A percentile compares a stretch with the other conserved stretches of the same genome.
Conservation (phyloP, 2,329 filamentous ascomycete genomes). For the Aureobasidium sp. region DNA sequence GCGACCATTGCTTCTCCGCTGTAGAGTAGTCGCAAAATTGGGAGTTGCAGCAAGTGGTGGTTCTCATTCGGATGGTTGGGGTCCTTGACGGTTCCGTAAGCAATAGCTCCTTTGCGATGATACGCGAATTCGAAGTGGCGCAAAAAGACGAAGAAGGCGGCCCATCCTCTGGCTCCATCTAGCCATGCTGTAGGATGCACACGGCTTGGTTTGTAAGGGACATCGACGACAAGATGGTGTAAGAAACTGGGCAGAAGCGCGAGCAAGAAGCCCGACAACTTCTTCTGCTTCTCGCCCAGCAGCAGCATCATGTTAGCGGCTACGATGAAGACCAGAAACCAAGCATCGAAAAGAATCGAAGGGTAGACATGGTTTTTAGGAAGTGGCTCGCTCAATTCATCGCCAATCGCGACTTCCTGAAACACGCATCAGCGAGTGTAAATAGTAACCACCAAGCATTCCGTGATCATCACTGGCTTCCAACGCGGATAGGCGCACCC, state of each 20-base stretch:
- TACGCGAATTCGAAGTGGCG: conserved; percentile 46
- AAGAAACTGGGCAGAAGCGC: conserved; percentile 16
- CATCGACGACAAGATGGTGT: not conserved
- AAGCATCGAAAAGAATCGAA: not conserved
- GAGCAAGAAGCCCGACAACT: conserved; percentile 4
- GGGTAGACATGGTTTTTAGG: conserved; percentile 5
- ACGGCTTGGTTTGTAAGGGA: not conserved
- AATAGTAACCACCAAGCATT: conserved; percentile 3
- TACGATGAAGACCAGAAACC: not conserved
- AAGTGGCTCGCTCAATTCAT: too few relatives aligned
- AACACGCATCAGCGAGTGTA: not conserved
- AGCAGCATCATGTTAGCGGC: not conserved
- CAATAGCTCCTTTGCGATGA: conserved; percentile 13
- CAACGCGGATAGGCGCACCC: too few relatives aligned
- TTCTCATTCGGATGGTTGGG: conserved; percentile 40
- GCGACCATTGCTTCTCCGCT: conserved; percentile 52
- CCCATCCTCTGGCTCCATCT: conserved; percentile 61
- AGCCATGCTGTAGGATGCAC: conserved; percentile 48
- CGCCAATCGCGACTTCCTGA: not conserved
- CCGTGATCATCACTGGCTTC: too few relatives aligned
- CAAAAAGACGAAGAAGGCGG: conserved; percentile 58
- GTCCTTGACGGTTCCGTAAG: conserved; percentile 17
- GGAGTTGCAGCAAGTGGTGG: conserved; percentile 38
- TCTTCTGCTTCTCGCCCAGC: conserved; percentile 3
- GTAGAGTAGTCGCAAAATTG: conserved; percentile 49